Evolutionary conservation across 2,329 filamentous ascomycete genomes (phyloP), one percentile per base, ranked within the genome.

Genomic region (Aspergillus persii): DNA sequence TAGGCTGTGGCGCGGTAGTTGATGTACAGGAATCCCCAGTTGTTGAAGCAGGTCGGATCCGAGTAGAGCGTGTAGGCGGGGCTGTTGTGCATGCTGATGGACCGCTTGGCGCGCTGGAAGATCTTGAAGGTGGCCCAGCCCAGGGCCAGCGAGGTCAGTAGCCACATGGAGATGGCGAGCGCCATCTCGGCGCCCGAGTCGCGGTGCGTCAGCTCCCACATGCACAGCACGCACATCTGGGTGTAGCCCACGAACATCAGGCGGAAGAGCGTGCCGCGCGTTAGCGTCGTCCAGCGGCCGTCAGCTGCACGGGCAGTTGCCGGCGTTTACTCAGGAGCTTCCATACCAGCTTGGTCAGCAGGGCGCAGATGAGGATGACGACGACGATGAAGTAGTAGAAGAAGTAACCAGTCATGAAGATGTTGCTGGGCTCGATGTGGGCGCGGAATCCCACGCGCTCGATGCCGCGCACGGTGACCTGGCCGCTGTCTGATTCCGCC

Each of bases 21-120:
- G 33, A 97, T 91, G 73, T 97, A 97, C 65, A 98, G 84, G 81
- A 97, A 97, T 18, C 94, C 93, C 93, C 93, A 96, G 79, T 96
- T 96, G 85, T 97, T 96, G 63, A 98, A 85, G 52, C 90, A 89
- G 62, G 91, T 84, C 12, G 92, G 92, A 69, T 98, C 92, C 1
- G 93, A 96, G 80, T 96, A 97, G 61, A 98, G 86, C 66, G 96
- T 96, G 77, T 96, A 97, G 31, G 92, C 93, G 23, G 93, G 92
- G 79, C 96, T 97, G 79, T 92, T 92, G 82, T 97, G 92, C 86
- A 96, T 91, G 57, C 84, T 78, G 62, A 96, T 89, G 23, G 93
- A 96, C 68, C 91, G 89, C 71, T 90, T 90, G 29, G 92, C 93
- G 63, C 96, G 89, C 56, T 87, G 85, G 68, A 96, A 90, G 63